Conservation (phyloP, 768 basidiomycete genomes). For the Fomitopsis pulvina region DNA sequence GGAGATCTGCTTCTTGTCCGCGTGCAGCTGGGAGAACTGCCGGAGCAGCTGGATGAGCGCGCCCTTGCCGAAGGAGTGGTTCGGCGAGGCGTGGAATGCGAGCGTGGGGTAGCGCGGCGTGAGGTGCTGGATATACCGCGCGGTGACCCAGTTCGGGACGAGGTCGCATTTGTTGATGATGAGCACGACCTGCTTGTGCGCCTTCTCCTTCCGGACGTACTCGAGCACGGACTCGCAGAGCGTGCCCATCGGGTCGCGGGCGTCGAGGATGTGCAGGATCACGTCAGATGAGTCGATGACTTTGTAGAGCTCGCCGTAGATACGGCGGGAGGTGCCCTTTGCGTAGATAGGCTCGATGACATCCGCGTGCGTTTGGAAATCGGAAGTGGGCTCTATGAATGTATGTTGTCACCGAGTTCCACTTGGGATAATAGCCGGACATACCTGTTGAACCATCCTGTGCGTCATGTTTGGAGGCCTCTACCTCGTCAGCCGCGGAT, state of each 20-base stretch:
- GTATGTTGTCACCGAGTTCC: neutral
- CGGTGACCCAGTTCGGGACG: slow-evolving; percentile 98
- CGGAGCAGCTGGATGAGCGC: slow-evolving; percentile 94
- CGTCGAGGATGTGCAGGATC: slow-evolving; percentile 91
- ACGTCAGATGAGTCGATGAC: slow-evolving; percentile 99
- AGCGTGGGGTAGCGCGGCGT: slow-evolving; percentile 94
- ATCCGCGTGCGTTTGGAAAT: slow-evolving; percentile 65
- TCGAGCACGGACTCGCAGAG: slow-evolving; percentile 92
- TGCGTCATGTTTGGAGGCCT: slow-evolving; percentile 31
- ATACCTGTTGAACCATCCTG: slow-evolving; percentile 39
- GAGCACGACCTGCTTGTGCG: slow-evolving; percentile 95
- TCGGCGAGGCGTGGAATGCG: slow-evolving; percentile 97
- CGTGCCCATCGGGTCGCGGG: slow-evolving; percentile 92
- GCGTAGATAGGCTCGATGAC: slow-evolving; percentile 87
- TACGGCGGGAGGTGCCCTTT: slow-evolving; percentile 92
- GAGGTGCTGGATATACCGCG: slow-evolving; percentile 92
- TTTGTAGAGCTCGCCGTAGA: slow-evolving; percentile 98
- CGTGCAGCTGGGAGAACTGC: slow-evolving; percentile 94
- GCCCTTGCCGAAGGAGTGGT: slow-evolving; percentile 98
- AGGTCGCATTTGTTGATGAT: slow-evolving; percentile 98
- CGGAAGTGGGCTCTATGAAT: slow-evolving; percentile 38
- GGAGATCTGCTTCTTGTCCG: slow-evolving; percentile 98
- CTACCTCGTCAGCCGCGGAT: slow-evolving; percentile 49
- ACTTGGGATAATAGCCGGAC: neutral
- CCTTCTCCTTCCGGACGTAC: slow-evolving; percentile 91